These are phyloP conservation scores for Neurospora intermedia DNA, from an alignment of 495 filamentous ascomycete genomes.

Conservation along the genomic window DNA sequence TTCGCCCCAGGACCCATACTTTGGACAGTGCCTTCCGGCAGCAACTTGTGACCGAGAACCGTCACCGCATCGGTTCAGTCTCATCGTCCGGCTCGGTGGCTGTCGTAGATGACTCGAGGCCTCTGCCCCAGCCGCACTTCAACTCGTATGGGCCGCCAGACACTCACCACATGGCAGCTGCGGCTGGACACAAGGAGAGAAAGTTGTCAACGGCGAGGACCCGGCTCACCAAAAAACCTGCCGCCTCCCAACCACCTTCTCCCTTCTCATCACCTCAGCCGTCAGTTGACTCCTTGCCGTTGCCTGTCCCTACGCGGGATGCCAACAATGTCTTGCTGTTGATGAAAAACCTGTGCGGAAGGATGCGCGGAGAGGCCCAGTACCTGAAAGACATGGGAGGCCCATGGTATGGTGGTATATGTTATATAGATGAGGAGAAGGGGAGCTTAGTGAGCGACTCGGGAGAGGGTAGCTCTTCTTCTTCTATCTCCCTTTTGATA, in stretches of 20 bases:
- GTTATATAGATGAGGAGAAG: conserved; percentile 56
- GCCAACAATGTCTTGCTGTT: conserved; percentile 53
- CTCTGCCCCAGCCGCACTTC: conserved; percentile 22
- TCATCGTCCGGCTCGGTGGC: conserved; percentile 37
- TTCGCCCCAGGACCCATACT: conserved; percentile 41
- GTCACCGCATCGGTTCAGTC: conserved; percentile 44
- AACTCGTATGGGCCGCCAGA: conserved; percentile 32
- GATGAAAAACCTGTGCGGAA: conserved; percentile 57
- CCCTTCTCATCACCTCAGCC: conserved; percentile 35
- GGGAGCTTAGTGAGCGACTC: conserved; percentile 55
- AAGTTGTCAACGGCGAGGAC: conserved; percentile 24
- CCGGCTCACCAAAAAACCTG: conserved; percentile 36
- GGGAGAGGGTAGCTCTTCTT: conserved; percentile 32
- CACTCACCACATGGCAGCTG: conserved; percentile 9
- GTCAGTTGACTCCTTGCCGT: conserved; percentile 42
- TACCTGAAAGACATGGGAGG: conserved; percentile 45
- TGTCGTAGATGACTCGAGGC: conserved; percentile 28
- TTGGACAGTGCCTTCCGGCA: conserved; percentile 41
- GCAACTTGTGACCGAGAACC: conserved; percentile 27
- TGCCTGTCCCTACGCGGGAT: conserved; percentile 48
- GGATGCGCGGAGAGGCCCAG: conserved; percentile 59
- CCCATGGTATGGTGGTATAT: conserved; percentile 50
- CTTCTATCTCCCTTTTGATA: conserved; percentile 46
- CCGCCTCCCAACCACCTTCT: conserved; percentile 37
- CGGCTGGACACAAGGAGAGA: conserved; percentile 31